Evolutionary conservation across 2,329 filamentous ascomycete genomes (phyloP), one percentile per base, ranked within the genome.

Genomic region (Metarhizium humberi): DNA sequence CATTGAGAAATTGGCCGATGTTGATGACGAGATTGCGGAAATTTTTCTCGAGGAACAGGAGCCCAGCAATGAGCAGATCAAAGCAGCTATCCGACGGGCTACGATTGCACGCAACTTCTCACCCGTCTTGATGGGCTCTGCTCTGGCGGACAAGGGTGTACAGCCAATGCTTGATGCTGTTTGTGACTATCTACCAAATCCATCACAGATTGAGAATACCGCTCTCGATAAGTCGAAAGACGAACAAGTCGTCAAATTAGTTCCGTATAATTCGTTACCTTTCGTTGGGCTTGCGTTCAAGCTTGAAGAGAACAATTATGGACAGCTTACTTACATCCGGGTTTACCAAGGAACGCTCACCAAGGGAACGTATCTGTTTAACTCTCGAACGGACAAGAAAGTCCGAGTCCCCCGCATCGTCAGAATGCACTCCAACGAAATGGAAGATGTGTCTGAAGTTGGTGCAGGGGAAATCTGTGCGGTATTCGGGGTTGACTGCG

Each of bases 401-500:
- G 87, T 99, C 69, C 92, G 95, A 73, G 87, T 99, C 56, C 94
- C 94, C 20, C 88, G 92, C 67, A 97, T 99, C 65, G 94, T 99
- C 59, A 90, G 94, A 59, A 99, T 99, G 94, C 94, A 99, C 78
- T 96, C 92, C 49, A 96, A 97, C 69, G 94, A 99, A 68, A 96
- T 99, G 92, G 94, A 99, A 72, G 94, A 99, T 67, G 90, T 96
- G 34, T 78, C 75, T 55, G 92, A 96, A 71, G 87, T 99, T 60
- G 90, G 92, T 53, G 92, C 94, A 54, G 94, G 94, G 72, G 94
- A 99, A 73, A 99, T 99, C 61, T 99, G 94, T 69, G 94, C 94
- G 58, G 94, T 99, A 57, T 99, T 99, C 68, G 94, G 94, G 67
- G 89, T 99, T 54, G 94, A 99, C 65, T 99, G 94, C 71, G 92